Evolutionary conservation across 139 green algal genomes (phyloP), one percentile per base, ranked within the genome.

Genomic region (Spirogloea muscicola): DNA sequence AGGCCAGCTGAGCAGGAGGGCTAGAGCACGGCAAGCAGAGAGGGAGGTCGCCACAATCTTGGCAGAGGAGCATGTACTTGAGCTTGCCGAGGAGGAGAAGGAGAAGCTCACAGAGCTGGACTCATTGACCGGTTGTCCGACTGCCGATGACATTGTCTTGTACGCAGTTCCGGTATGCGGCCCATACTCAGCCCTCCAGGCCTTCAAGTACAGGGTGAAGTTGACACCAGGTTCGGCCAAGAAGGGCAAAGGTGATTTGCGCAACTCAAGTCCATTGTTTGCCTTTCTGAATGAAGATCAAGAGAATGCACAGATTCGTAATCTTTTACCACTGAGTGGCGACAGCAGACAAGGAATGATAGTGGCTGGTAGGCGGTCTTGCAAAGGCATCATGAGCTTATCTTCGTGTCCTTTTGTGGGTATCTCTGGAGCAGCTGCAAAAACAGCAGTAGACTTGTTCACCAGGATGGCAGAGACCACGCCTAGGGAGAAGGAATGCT

Each of bases 181-280:
- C 6, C 93, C 93, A 6, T 96, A 97, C 84, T 44, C 27, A 0
- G 76, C 76, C 5, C 34, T 82, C 4, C 49, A 79, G 39, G 49
- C 29, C 44, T 98, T 90, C 87, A 96, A 96, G 86, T 94, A 86
- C 84, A 91, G 91, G 61, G 84, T 96, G 1, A 95, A 96, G 82
- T 37, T 95, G 31, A 84, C 80, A 0, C 87, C 91, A 4, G 94
- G 94, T 27, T 88, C 83, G 1, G 78, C 91, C 43, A 95, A 94
- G 82, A 97, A 96, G 81, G 94, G 94, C 74, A 96, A 94, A 77
- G 92, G 71, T 63, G 48, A 40, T 3, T 60, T 60, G 16, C 16
- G 6, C 18, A 29, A 27, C 16, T 3, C 1, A 16, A 13, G 13
- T 27, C 34, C 34, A 29, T 60, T 60, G 27, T 52, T 52, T 52